phyloP scores from a whole-genome alignment of 805 yeast species.

The Candida arabinofermentans region DNA sequence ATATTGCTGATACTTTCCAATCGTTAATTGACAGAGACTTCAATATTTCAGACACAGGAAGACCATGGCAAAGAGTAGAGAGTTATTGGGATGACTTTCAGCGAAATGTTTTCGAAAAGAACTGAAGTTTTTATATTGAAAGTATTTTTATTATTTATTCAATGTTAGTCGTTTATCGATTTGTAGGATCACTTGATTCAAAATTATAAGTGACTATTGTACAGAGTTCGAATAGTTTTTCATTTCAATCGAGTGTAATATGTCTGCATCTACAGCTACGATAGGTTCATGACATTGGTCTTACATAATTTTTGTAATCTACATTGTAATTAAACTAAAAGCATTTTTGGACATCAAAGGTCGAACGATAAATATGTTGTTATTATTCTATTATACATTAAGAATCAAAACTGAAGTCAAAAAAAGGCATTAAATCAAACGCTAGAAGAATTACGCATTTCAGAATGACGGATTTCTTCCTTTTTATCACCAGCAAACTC shows the following conservation, averaged over 20 bases:
- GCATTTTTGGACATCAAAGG: too few species aligned
- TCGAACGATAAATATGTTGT: too few species aligned
- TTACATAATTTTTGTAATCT: too few species aligned
- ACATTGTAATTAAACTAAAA: too few species aligned
- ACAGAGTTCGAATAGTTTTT: too few species aligned
- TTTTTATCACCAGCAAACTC: background rate
- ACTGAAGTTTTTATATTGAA: background rate
- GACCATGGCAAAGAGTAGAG: slow-evolving; percentile 19
- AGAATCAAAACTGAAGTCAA: too few species aligned
- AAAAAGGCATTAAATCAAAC: background rate
- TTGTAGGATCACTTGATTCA: background rate
- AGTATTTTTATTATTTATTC: background rate
- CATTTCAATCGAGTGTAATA: too few species aligned
- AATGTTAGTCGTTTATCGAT: background rate
- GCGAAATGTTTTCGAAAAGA: background rate
- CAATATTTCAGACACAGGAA: slow-evolving; percentile 21
- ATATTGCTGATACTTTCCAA: slow-evolving; percentile 18
- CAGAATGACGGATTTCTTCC: background rate
- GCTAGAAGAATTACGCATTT: background rate
- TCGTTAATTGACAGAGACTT: slow-evolving; percentile 19
- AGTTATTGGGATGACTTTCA: slow-evolving; percentile 25
- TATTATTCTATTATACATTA: too few species aligned
- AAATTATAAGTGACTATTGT: too few species aligned
- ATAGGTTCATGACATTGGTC: too few species aligned
- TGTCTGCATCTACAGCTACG: too few species aligned